Base-by-base conservation (phyloP, 2,329 filamentous ascomycete genomes). In the Exophiala alcalophila region DNA sequence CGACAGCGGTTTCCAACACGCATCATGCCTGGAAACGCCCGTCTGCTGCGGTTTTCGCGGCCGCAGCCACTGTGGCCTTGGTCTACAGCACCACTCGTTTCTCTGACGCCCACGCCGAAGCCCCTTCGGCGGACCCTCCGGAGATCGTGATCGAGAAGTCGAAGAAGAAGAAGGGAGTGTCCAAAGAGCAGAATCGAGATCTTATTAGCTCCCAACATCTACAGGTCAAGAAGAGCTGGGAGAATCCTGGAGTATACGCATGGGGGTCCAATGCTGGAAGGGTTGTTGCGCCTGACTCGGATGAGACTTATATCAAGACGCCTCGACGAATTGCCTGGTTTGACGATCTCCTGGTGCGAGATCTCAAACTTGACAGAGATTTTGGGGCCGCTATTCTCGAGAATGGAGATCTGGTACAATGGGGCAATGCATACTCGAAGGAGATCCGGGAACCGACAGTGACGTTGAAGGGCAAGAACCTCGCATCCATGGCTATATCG, bases 301-400 rank as follows among this genome's bases (percentile, higher is more conserved):
- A 83, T 37, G 89, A 95, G 40, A 69, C 71, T 20, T 77, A 83
- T 50, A 73, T 97, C 62, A 96, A 94, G 68, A 80, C 77, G 2
- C 90, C 92, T 10, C 74, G 83, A 45, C 77, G 89, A 46, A 80
- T 97, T 58, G 55, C 76, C 0, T 92, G 83, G 64, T 97, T 98
- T 59, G 82, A 97, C 59, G 85, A 84, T 20, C 79, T 87, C 64
- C 65, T 96, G 11, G 71, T 98, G 28, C 77, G 91, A 34, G 92
- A 96, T 61, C 71, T 97, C 51, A 95, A 94, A 68, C 68, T 97
- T 35, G 86, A 89, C 46, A 76, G 80, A 40, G 78, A 80, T 27
- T 90, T 94, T 61, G 92, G 87, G 6, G 91, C 82, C 3, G 92
- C 92, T 7, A 83, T 97, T 27, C 84, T 83, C 4, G 90, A 96